Conservation (phyloP, 2,329 filamentous ascomycete genomes). For the Tolypocladium paradoxum region DNA sequence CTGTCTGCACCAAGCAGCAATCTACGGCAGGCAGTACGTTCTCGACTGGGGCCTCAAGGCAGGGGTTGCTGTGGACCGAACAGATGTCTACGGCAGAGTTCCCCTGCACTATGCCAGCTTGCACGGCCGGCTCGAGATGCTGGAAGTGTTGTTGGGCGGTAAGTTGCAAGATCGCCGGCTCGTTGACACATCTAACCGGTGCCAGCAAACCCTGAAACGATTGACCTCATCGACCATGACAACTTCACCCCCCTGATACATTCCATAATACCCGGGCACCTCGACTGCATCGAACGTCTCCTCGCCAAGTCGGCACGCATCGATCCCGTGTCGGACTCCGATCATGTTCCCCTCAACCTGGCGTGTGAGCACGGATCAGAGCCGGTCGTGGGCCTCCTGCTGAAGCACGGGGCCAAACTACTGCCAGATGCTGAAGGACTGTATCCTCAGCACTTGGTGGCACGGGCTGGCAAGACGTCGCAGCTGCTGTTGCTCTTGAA, state of each 20-base stretch:
- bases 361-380: slow-evolving; percentile 89
- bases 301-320: slow-evolving; percentile 72
- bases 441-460: slow-evolving; percentile 94
- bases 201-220: slow-evolving; percentile 58
- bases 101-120: slow-evolving; percentile 94
- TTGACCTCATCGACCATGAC: slow-evolving; percentile 87
- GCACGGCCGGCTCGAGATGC: slow-evolving; percentile 79
- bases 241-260: slow-evolving; percentile 96
- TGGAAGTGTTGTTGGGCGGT: slow-evolving; percentile 61
- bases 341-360: slow-evolving; percentile 88
- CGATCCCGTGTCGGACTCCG: slow-evolving; percentile 73
- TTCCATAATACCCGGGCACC: slow-evolving; percentile 78
- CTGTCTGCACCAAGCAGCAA: slow-evolving; percentile 91
- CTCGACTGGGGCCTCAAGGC: slow-evolving; percentile 64
- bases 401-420: slow-evolving; percentile 70
- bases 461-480: slow-evolving; percentile 74
- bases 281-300: slow-evolving; percentile 69
- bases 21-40: slow-evolving; percentile 76
- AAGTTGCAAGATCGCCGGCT: slow-evolving; percentile 10
- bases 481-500: slow-evolving; percentile 71
- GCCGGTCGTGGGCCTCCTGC: slow-evolving; percentile 71
- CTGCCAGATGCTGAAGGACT: slow-evolving; percentile 93
- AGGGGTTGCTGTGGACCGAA: slow-evolving; percentile 65
- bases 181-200: slow-evolving; percentile 4
- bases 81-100: slow-evolving; percentile 88